Conservation (phyloP, 176 grass and related monocot genomes). For the Bothriochloa decipiens region DNA sequence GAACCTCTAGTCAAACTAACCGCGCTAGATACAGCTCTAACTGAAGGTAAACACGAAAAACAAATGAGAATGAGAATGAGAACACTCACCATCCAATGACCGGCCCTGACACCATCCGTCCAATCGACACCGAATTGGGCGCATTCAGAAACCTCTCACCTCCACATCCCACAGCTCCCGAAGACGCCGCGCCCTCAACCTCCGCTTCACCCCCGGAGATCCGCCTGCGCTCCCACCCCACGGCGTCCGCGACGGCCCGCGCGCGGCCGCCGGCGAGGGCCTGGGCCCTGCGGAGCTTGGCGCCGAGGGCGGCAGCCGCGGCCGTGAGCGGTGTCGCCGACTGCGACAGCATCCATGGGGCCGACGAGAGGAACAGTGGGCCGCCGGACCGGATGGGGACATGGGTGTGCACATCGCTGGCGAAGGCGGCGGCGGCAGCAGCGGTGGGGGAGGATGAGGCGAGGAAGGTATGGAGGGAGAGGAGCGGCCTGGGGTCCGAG, state of each 20-base stretch:
- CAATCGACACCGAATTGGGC: slow-evolving; percentile 92
- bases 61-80: background rate
- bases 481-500: slow-evolving; percentile 30
- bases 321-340: slow-evolving; percentile 65
- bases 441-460: slow-evolving; percentile 35
- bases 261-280: slow-evolving; percentile 43
- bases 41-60: slow-evolving; percentile 2
- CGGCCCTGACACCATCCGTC: slow-evolving; percentile 84
- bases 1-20: background rate
- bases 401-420: slow-evolving; percentile 17
- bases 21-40: background rate
- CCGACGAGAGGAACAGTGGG: slow-evolving; percentile 66
- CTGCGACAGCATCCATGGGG: slow-evolving; percentile 75
- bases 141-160: slow-evolving; percentile 85
- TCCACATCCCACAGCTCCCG: background rate
- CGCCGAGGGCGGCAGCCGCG: slow-evolving; percentile 51
- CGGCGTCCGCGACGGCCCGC: slow-evolving; percentile 34
- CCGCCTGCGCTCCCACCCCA: slow-evolving; percentile 46
- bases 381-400: slow-evolving; percentile 17
- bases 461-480: slow-evolving; percentile 36
- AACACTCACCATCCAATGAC: slow-evolving; percentile 79
- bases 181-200: slow-evolving; percentile 1
- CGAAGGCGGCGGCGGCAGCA: background rate
- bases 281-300: slow-evolving; percentile 53
- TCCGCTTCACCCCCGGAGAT: slow-evolving; percentile 11